Base-by-base conservation (phyloP, 352 stramenopile genomes). In the Phytopythium litorale region DNA sequence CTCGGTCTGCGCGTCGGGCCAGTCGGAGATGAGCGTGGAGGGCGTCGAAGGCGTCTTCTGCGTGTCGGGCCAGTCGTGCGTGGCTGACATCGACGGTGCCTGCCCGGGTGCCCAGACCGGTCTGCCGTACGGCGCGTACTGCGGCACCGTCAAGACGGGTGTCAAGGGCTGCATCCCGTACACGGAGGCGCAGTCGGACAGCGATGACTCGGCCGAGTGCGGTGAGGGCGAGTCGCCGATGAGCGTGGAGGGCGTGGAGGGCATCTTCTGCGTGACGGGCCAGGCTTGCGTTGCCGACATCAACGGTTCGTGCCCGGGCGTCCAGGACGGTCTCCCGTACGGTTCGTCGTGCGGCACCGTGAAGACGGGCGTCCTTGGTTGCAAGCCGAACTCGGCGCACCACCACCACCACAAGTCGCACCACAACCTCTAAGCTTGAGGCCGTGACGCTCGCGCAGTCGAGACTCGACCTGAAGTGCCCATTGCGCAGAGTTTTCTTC, bases 151-250 rank as follows among this genome's bases (percentile, higher is more conserved):
- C 28, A 46, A 54, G 56, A 55, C 45, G 42, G 56, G 71, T 18
- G 73, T 70, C 16, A 79, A 78, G 55, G 75, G 75, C 25, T 87
- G 75, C 67, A 75, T 76, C 35, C 58, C 50, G 32, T 50, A 60
- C 51, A 61, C 23, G 38, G 64, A 40, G 18, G 33, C 58, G 15
- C 53, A 51, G n/a, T 56, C 28, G 23, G 43, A 56, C 30, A 56
- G 49, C 51, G 5, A 46, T 37, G 50, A 28, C 25, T 28, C 25
- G 25, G 25, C n/a, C 58, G 37, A 58, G 33, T 68, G 61, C 25
- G 32, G 43, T 37, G 62, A 68, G 18, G 48, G 40, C n/a, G 52
- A 72, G 51, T 58, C 63, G 30, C 55, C 67, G 49, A 72, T 72
- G 50, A 64, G 61, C 32, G 65, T 72, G 32, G 60, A 72, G 50